Conservation (phyloP, 208 protist genomes). For the Trypanosoma avium region DNA sequence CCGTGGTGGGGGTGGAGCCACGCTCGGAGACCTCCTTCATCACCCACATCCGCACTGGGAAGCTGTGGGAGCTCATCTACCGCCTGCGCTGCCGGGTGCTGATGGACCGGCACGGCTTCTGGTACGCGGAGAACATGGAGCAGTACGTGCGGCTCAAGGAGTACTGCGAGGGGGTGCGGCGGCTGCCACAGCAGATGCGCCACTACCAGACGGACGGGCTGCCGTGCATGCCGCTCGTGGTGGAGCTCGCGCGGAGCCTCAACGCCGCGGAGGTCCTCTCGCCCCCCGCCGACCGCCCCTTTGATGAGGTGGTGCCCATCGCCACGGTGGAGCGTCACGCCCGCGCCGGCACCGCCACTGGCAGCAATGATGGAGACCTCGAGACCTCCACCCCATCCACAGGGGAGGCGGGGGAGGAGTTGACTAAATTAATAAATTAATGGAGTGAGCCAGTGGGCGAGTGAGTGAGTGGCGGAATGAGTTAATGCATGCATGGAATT, state of each 20-base stretch:
- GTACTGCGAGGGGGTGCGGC: slow-evolving; percentile 73
- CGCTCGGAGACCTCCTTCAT: slow-evolving; percentile 80
- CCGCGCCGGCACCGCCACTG: slow-evolving; percentile 11
- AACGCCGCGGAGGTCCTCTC: slow-evolving; percentile 20
- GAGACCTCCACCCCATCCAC: too few species aligned
- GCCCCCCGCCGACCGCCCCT: slow-evolving; percentile 37
- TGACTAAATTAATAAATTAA: too few species aligned
- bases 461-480: too few species aligned
- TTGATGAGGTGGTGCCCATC: slow-evolving; percentile 65
- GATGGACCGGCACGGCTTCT: slow-evolving; percentile 82
- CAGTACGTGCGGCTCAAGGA: slow-evolving; percentile 71
- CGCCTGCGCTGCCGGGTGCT: slow-evolving; percentile 71
- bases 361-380: slow-evolving; percentile 1
- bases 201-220: slow-evolving; percentile 71
- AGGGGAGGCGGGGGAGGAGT: too few species aligned
- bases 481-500: too few species aligned
- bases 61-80: slow-evolving; percentile 57
- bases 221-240: slow-evolving; percentile 84
- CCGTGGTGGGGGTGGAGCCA: slow-evolving; percentile 54
- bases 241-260: slow-evolving; percentile 53
- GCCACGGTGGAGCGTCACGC: slow-evolving; percentile 60
- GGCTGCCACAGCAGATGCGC: slow-evolving; percentile 68
- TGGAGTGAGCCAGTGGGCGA: too few species aligned
- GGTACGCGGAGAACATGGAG: slow-evolving; percentile 55
- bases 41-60: slow-evolving; percentile 45